Evolutionary conservation across 495 filamentous ascomycete genomes (phyloP).

Genomic region (Xylaria scruposa): DNA sequence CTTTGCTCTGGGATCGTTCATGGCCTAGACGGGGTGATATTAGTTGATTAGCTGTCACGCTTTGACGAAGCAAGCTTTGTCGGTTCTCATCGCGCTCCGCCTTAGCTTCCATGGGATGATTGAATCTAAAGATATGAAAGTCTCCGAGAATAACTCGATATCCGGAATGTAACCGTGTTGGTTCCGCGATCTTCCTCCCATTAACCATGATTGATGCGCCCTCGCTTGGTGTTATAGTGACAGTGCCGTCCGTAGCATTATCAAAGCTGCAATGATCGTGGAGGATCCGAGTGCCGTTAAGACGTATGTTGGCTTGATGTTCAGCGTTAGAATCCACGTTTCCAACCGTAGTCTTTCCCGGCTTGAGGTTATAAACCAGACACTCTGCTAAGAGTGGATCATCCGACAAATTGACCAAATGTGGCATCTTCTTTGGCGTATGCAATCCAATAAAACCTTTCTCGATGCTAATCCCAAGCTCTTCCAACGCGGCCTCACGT

Average conservation of each 20-base stretch:
- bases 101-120: conserved; percentile 94
- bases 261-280: conserved; percentile 94
- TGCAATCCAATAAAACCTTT: conserved; percentile 96
- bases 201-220: conserved; percentile 98
- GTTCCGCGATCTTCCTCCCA: conserved; percentile 81
- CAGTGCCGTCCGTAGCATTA: conserved; percentile 82
- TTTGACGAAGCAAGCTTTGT: conserved; percentile 86
- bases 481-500: conserved; percentile 91
- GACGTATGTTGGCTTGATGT: conserved; percentile 81
- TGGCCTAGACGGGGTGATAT: conserved; percentile 73
- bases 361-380: conserved; percentile 97
- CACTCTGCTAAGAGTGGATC: conserved; percentile 96
- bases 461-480: conserved; percentile 97
- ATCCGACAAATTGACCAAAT: conserved; percentile 97
- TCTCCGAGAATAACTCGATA: conserved; percentile 96
- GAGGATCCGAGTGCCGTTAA: conserved; percentile 93
- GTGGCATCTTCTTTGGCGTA: conserved; percentile 98
- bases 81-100: conserved; percentile 81
- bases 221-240: conserved; percentile 87
- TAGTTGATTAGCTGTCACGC: conserved; percentile 81
- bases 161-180: conserved; percentile 85
- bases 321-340: conserved; percentile 84
- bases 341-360: conserved; percentile 89
- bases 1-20: conserved; percentile 76
- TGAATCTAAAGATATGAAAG: conserved; percentile 99